A percentile compares a stretch with the other conserved stretches of the same genome.
Evolutionary conservation across 352 stramenopile genomes (phyloP).

Genomic region (Blastocystis sp.): DNA sequence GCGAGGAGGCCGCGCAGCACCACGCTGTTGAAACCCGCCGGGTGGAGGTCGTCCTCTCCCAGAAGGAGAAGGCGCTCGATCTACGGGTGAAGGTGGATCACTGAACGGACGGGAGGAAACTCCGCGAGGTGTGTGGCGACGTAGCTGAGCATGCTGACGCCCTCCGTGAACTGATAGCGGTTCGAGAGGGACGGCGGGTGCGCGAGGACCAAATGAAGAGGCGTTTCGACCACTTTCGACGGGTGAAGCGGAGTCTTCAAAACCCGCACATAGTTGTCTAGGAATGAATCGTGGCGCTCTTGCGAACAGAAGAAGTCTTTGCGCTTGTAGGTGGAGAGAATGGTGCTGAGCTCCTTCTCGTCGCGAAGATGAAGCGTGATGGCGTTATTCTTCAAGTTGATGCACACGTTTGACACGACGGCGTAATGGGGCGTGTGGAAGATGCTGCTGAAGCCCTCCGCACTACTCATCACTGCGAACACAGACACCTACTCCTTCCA

Average conservation of each 20-base stretch:
- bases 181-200: conserved; percentile 32
- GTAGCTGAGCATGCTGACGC: conserved; percentile 1
- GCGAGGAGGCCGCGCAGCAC: neutral
- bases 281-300: neutral
- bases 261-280: conserved; percentile 58
- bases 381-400: conserved; percentile 23
- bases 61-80: conserved; percentile 32
- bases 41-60: neutral
- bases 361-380: conserved; percentile 26
- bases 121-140: conserved; percentile 10
- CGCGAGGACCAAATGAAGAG: conserved; percentile 5
- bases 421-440: neutral
- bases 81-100: neutral
- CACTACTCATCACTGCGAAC: neutral
- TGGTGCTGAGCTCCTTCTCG: neutral
- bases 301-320: conserved; percentile 38
- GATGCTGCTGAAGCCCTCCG: conserved; percentile 16
- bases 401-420: conserved; percentile 42
- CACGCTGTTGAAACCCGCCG: neutral
- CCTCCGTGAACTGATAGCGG: conserved; percentile 32
- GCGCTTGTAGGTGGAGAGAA: neutral
- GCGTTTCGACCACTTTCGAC: neutral
- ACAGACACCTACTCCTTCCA: neutral
- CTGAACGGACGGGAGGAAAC: neutral
- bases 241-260: conserved; percentile 46